These are phyloP conservation scores for Amylostereum areolatum DNA, from an alignment of 1,284 basidiomycete genomes.

Conservation along the genomic window DNA sequence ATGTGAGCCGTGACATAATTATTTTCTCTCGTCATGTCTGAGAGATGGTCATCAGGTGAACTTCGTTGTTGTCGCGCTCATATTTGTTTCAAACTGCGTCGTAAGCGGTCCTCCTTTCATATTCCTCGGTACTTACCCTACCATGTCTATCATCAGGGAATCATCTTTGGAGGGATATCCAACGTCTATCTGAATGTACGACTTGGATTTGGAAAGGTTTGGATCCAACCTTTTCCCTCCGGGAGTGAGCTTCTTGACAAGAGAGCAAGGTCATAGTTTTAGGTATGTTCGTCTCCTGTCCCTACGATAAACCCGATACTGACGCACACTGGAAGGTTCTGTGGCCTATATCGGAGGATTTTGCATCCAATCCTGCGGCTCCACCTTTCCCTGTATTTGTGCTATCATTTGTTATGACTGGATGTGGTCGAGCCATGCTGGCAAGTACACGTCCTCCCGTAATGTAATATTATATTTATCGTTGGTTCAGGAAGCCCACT, in stretches of 20 bases:
- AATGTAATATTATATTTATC: background rate
- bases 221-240: no score
- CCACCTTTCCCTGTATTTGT: conserved; percentile 33
- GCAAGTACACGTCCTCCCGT: background rate
- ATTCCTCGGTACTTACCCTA: background rate
- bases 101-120: conserved; percentile 4
- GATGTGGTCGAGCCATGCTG: conserved; percentile 14
- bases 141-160: conserved; percentile 31
- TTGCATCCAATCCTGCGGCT: conserved; percentile 38
- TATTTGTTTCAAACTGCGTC: conserved; percentile 10
- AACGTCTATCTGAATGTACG: background rate
- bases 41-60: conserved; percentile 2
- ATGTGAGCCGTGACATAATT: conserved; percentile 6
- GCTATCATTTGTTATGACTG: conserved; percentile 11
- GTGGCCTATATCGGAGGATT: conserved; percentile 41
- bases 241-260: background rate
- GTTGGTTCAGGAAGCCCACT: conserved; percentile 19
- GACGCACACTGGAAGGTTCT: conserved; percentile 24
- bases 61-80: conserved; percentile 9
- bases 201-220: no score
- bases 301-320: background rate
- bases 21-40: background rate
- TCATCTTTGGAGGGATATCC: background rate
- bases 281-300: conserved; percentile 17
- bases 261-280: conserved; percentile 27